Conservation (phyloP, 805 yeast species). For the Saccharomycopsis guyanensis region DNA sequence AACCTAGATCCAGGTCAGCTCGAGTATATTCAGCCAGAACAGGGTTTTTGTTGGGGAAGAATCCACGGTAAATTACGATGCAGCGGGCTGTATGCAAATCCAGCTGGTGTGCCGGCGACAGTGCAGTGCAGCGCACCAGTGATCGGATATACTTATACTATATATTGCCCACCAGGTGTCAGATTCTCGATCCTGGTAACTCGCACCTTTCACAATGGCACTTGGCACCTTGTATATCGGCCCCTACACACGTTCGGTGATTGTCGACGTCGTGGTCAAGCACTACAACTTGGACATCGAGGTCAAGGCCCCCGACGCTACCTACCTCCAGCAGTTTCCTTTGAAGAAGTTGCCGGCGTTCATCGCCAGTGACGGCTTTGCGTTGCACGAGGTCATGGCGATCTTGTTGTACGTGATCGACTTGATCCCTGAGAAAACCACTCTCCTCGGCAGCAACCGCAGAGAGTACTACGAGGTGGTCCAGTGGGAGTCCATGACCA, state of each 20-base stretch:
- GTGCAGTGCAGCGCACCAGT: too few species aligned
- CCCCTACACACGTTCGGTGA: slow-evolving; percentile 5
- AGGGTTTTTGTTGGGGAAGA: too few species aligned
- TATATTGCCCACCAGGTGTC: too few species aligned
- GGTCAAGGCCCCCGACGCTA: background rate
- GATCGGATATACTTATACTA: too few species aligned
- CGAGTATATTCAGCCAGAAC: too few species aligned
- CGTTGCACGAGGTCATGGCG: slow-evolving; percentile 18
- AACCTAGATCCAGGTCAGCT: too few species aligned
- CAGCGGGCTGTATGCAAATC: too few species aligned
- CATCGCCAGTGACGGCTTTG: slow-evolving; percentile 9
- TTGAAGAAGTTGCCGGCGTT: slow-evolving; percentile 16
- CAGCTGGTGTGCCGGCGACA: too few species aligned
- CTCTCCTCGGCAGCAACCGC: slow-evolving; percentile 10
- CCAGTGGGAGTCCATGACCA: slow-evolving; percentile 17
- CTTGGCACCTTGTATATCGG: background rate
- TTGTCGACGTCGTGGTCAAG: slow-evolving; percentile 7
- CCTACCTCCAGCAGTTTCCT: slow-evolving; percentile 12
- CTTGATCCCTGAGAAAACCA: slow-evolving; percentile 2
- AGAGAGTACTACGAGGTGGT: slow-evolving; percentile 10
- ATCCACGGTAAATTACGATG: too few species aligned
- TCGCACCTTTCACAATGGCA: background rate
- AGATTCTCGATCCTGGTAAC: background rate
- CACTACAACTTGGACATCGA: slow-evolving; percentile 13
- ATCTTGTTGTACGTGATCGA: slow-evolving; percentile 12